Conservation (phyloP, 495 filamentous ascomycete species). For the Aspergillus indologenus region DNA sequence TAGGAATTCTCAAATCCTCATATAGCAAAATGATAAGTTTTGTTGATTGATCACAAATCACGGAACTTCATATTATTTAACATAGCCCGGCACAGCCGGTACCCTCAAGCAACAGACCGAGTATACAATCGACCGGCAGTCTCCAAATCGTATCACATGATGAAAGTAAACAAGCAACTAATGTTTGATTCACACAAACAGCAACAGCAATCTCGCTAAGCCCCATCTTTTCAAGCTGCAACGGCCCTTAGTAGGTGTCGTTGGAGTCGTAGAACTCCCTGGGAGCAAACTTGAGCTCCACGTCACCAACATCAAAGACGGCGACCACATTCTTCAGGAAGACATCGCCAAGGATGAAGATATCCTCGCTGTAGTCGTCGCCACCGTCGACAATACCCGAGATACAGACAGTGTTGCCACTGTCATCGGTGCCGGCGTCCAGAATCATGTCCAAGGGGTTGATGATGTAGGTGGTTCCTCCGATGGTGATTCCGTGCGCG, state of each 20-base stretch:
- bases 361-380: slow-evolving; percentile 26
- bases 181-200: no score
- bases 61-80: no score
- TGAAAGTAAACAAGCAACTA: no score
- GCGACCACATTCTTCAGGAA: slow-evolving; percentile 64
- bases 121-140: no score
- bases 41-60: no score
- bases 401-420: slow-evolving; percentile 41
- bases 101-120: no score
- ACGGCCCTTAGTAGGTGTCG: background rate
- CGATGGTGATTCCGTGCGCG: slow-evolving; percentile 40
- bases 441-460: slow-evolving; percentile 55
- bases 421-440: slow-evolving; percentile 32
- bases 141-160: no score
- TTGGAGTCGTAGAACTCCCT: slow-evolving; percentile 2
- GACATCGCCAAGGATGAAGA: slow-evolving; percentile 54
- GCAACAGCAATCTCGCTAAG: no score
- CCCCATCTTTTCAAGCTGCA: no score
- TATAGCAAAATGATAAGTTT: no score
- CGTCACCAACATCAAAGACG: slow-evolving; percentile 33
- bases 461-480: slow-evolving; percentile 41
- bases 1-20: no score
- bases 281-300: slow-evolving; percentile 32
- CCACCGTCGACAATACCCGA: slow-evolving; percentile 42
- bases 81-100: no score